Conservation (phyloP, 1,284 basidiomycete genomes). For the Melampsora americana region DNA sequence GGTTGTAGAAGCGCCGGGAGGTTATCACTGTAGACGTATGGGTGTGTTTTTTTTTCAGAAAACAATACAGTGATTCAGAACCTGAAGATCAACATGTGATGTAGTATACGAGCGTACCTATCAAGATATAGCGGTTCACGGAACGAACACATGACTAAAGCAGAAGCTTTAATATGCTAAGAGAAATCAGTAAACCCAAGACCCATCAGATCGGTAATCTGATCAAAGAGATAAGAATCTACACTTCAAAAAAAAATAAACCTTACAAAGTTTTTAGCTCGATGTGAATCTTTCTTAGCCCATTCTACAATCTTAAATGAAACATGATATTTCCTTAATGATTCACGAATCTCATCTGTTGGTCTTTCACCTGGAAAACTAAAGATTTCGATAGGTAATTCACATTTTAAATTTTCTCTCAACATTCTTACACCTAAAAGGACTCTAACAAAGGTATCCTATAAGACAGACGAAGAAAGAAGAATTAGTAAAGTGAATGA, state of each 20-base stretch:
- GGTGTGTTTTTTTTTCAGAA: conserved; percentile 54
- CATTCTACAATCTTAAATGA: conserved; percentile 54
- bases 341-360: conserved; percentile 50
- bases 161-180: conserved; percentile 58
- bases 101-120: conserved; percentile 6
- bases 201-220: background rate
- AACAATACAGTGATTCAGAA: background rate
- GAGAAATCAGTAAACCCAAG: conserved; percentile 6
- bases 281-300: conserved; percentile 52
- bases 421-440: conserved; percentile 18
- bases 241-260: conserved; percentile 15
- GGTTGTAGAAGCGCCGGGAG: conserved; percentile 41
- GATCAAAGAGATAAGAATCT: background rate
- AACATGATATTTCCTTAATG: conserved; percentile 54
- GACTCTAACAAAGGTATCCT: conserved; percentile 23
- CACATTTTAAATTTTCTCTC: conserved; percentile 48
- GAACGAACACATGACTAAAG: conserved; percentile 57
- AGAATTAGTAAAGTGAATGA: background rate
- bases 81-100: background rate
- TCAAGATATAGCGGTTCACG: conserved; percentile 58
- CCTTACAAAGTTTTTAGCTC: conserved; percentile 52
- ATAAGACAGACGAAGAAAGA: background rate
- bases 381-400: conserved; percentile 56
- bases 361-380: conserved; percentile 57
- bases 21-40: conserved; percentile 51